A percentile compares a stretch with the other conserved stretches of the same genome.
Conservation (phyloP, 2,329 filamentous ascomycete species). For the Ceratocystis variospora region DNA sequence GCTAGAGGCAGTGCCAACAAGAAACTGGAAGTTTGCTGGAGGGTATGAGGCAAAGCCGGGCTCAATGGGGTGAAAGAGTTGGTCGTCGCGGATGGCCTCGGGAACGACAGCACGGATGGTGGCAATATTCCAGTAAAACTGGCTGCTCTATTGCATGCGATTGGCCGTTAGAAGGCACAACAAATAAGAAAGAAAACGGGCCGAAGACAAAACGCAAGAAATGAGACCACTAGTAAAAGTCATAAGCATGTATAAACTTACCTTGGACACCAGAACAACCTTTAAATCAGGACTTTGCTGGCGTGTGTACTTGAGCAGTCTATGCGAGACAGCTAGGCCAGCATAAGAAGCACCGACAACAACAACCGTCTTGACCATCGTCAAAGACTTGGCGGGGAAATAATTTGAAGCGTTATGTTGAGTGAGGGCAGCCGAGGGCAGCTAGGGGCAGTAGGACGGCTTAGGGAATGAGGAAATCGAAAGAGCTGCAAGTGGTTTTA, state of each 20-base stretch:
- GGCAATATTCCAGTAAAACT: slow-evolving; percentile 47
- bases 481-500: background rate
- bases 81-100: slow-evolving; percentile 34
- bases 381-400: slow-evolving; percentile 7
- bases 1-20: slow-evolving; percentile 36
- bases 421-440: background rate
- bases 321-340: slow-evolving; percentile 40
- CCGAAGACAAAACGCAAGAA: background rate
- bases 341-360: slow-evolving; percentile 41
- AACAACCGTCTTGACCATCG: slow-evolving; percentile 40
- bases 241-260: slow-evolving; percentile 23
- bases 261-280: slow-evolving; percentile 43
- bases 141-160: slow-evolving; percentile 32
- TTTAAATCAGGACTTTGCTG: slow-evolving; percentile 34
- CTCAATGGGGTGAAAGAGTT: slow-evolving; percentile 37
- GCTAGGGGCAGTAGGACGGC: background rate
- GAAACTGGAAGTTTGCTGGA: slow-evolving; percentile 35
- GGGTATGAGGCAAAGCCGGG: slow-evolving; percentile 39
- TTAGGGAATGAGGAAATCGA: background rate
- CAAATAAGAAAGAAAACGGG: background rate
- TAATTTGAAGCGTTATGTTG: background rate
- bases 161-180: background rate
- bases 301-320: slow-evolving; percentile 39
- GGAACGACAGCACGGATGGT: slow-evolving; percentile 43
- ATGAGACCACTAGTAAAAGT: too few relatives aligned